Evolutionary conservation across 495 filamentous ascomycete genomes (phyloP), one percentile per base, ranked within the genome.

Genomic region (Hyaloscypha hepaticicola): DNA sequence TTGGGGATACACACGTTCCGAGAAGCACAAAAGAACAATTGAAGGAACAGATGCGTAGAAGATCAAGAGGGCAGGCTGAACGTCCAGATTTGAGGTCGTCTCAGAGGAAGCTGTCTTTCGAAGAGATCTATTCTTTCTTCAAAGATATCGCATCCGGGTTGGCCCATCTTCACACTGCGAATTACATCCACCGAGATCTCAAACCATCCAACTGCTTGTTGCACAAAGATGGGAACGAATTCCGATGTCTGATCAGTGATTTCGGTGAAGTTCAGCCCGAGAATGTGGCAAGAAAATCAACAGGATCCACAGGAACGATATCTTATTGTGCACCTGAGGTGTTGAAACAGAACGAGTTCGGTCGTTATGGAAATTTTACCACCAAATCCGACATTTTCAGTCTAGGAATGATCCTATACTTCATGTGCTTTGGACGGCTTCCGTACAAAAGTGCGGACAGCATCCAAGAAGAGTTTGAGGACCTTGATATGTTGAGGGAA

Each of bases 321-420:
- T 97, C 94, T 0, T 99, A 97, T 75, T 98, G 96, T 75, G 96
- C 95, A 0, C 95, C 95, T 2, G 95, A 99, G 72, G 95, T 99
- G 21, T 77, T 99, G 33, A 85, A 82, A 49, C 87, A 81, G 63
- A 85, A 91, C 52, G 74, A 79, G 48, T 82, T 76, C 61, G 95
- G 95, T 14, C 81, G 82, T 12, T 90, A 90, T 67, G 93, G 90
- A 5, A 96, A 98, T 70, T 99, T 99, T 70, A 96, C 91, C 0
- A 90, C 89, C 58, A 99, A 97, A 70, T 97, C 93, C 0, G 95
- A 99, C 73, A 90, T 99, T 12, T 99, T 99, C 76, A 96, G 93
- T 3, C 75, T 99, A 0, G 95, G 95, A 34, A 96, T 99, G 95
- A 97, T 98, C 51, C 83, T 99, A 4, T 96, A 98, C 75, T 98